phyloP scores from a whole-genome alignment of 2,329 filamentous ascomycete genomes.

The Trichoderma aggressivum region DNA sequence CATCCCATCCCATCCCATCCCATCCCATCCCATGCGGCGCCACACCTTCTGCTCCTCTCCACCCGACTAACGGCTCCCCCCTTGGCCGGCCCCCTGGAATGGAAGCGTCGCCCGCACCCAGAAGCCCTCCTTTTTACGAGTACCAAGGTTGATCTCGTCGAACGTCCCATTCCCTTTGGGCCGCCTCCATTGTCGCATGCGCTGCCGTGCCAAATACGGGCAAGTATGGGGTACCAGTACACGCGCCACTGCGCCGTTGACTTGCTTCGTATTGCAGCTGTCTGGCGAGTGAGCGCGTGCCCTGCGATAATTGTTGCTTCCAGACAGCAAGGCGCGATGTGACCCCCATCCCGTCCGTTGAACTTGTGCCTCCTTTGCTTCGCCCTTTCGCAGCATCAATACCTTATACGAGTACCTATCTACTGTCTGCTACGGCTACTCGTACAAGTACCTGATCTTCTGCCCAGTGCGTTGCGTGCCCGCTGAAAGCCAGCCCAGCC shows the following conservation, averaged over 20 bases:
- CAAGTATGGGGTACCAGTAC: constrained; percentile 1
- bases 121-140: neutral
- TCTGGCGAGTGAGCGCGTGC: neutral
- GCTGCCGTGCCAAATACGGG: constrained; percentile 1
- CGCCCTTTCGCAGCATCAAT: neutral
- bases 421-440: neutral
- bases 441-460: neutral
- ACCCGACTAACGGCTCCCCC: neutral
- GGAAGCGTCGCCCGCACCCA: neutral
- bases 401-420: neutral
- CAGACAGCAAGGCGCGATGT: neutral
- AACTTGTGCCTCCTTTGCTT: neutral
- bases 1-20: neutral
- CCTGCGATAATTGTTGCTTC: neutral
- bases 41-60: constrained; percentile 11
- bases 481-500: neutral
- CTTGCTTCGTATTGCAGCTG: constrained; percentile 13
- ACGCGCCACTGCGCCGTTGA: neutral
- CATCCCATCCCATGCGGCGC: neutral
- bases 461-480: neutral
- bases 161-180: neutral
- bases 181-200: constrained; percentile 5
- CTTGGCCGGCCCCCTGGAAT: neutral
- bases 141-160: neutral
- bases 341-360: constrained; percentile 6